Conservation (phyloP, 805 yeast genomes). For the Candida boleticola region DNA sequence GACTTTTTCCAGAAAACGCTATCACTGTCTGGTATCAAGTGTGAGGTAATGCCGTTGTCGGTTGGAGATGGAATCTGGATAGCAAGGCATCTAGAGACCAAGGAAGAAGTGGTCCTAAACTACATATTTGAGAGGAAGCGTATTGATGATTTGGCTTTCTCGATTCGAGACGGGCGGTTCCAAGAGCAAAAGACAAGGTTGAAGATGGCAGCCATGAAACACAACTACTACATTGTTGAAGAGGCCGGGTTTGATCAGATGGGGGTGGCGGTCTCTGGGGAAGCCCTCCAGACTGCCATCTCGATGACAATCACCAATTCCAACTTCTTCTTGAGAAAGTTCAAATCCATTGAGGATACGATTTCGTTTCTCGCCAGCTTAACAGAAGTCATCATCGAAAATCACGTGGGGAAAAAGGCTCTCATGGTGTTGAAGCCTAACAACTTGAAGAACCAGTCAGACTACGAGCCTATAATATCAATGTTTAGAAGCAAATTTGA, state of each 20-base stretch:
- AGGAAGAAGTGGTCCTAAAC: slow-evolving; percentile 67
- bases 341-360: slow-evolving; percentile 74
- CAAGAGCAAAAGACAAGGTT: slow-evolving; percentile 83
- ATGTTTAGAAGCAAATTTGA: slow-evolving; percentile 48
- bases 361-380: slow-evolving; percentile 53
- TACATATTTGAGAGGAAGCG: slow-evolving; percentile 89
- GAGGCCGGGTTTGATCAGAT: slow-evolving; percentile 54
- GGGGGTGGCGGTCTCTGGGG: slow-evolving; percentile 29
- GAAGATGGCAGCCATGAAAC: slow-evolving; percentile 61
- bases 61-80: slow-evolving; percentile 92
- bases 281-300: slow-evolving; percentile 74
- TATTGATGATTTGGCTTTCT: slow-evolving; percentile 76
- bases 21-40: slow-evolving; percentile 43
- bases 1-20: slow-evolving; percentile 65
- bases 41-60: slow-evolving; percentile 57
- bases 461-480: slow-evolving; percentile 42
- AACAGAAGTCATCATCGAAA: slow-evolving; percentile 42
- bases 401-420: slow-evolving; percentile 30
- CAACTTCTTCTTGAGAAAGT: slow-evolving; percentile 64
- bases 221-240: slow-evolving; percentile 78
- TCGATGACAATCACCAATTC: slow-evolving; percentile 66
- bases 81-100: slow-evolving; percentile 61
- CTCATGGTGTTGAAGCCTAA: slow-evolving; percentile 53
- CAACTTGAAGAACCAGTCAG: slow-evolving; percentile 48
- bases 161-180: slow-evolving; percentile 87